Evolutionary conservation across 73 alveolate genomes (phyloP), one percentile per base, ranked within the genome.

Genomic region (Effrenium voratum): DNA sequence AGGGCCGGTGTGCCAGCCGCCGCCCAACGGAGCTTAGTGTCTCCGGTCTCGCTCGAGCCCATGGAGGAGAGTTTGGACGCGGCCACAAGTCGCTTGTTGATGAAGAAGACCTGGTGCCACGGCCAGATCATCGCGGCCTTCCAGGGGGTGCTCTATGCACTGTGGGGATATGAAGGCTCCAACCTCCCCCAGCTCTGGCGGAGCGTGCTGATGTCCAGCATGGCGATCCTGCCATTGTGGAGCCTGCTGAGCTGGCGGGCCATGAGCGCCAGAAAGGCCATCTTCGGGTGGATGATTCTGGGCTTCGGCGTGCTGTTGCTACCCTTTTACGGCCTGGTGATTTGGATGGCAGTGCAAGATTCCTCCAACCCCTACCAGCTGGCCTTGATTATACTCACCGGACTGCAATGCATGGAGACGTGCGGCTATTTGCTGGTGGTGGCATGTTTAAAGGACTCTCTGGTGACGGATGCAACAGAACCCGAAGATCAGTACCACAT

Each of bases 31-130:
- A n/a, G n/a, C n/a, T n/a, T n/a, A n/a, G n/a, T n/a, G n/a, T n/a
- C n/a, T n/a, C n/a, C n/a, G n/a, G n/a, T n/a, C n/a, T n/a, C n/a
- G n/a, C n/a, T n/a, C n/a, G n/a, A n/a, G n/a, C n/a, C n/a, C n/a
- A n/a, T n/a, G n/a, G n/a, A n/a, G n/a, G 87, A 90, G 30, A 8
- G n/a, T 22, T 46, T 90, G 88, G 97, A 90, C 47, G 97, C 97
- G 13, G 97, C 97, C 45, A 90, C 97, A 3, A 90, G 97, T 75
- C 80, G 97, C 44, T 57, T 90, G 24, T 87, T 90, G 76, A 90
- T 90, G 77, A 90, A 90, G 66, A 90, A 90, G 76, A 90, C 97
- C 24, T 90, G 97, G 97, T 90, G 97, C 55, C 97, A 90, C 38
- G 97, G 97, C 45, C 97, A 90, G 73, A 40, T 90, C 50, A 36